These are phyloP conservation scores for Oryza officinalis DNA, from an alignment of 176 grass and related monocot species.

Conservation along the genomic window DNA sequence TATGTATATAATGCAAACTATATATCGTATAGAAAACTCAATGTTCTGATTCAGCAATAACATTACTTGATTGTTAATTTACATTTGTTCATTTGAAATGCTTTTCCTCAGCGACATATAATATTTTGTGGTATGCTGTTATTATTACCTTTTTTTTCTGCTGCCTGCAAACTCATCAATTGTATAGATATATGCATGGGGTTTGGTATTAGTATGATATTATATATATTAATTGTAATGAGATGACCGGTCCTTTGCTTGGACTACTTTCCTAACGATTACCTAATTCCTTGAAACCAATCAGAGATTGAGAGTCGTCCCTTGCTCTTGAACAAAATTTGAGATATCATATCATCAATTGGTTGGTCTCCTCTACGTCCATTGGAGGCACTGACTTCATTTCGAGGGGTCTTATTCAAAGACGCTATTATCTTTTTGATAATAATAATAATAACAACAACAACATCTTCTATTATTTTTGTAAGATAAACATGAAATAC, in stretches of 20 bases:
- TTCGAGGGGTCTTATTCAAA: background rate
- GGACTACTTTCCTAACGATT: constrained; percentile 14
- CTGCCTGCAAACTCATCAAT: too few relatives aligned
- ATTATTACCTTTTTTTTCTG: too few relatives aligned
- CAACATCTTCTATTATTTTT: background rate
- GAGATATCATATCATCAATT: background rate
- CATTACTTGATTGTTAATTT: background rate
- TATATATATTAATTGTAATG: background rate
- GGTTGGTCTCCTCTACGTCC: background rate
- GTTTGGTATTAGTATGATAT: too few relatives aligned
- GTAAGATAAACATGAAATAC: background rate
- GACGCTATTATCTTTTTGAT: background rate
- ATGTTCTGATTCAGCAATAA: too few relatives aligned
- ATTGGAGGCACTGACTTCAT: background rate
- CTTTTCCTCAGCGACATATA: background rate
- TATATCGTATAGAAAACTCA: too few relatives aligned
- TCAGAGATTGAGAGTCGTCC: background rate
- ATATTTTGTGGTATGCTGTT: background rate
- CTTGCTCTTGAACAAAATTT: background rate
- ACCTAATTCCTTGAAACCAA: constrained; percentile 35
- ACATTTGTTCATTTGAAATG: background rate
- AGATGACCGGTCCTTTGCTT: background rate
- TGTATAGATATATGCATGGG: too few relatives aligned
- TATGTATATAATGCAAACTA: too few relatives aligned
- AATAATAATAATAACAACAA: background rate